A percentile compares a stretch with the other conserved stretches of the same genome.
These are phyloP conservation scores for Marasmius sp. DNA, from an alignment of 1,284 basidiomycete species.

Conservation along the genomic window DNA sequence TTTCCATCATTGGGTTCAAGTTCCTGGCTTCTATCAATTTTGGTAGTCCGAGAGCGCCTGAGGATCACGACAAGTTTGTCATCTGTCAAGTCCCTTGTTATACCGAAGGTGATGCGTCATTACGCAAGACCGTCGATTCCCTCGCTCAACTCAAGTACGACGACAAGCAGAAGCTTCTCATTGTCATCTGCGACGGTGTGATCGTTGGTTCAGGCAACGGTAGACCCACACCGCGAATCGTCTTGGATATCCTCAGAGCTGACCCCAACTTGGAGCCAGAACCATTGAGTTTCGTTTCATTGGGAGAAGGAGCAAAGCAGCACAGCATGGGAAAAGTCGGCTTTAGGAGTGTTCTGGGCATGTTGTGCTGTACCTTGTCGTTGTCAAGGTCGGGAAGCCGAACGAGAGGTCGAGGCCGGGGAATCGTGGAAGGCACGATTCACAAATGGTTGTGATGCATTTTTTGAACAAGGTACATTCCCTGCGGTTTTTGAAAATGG, in stretches of 20 bases:
- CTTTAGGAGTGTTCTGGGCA: conserved; percentile 93
- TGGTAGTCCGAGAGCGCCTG: conserved; percentile 79
- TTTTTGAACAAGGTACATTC: no score
- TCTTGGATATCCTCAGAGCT: conserved; percentile 93
- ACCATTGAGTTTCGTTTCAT: conserved; percentile 90
- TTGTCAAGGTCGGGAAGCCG: conserved; percentile 97
- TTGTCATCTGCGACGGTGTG: conserved; percentile 98
- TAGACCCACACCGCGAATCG: conserved; percentile 88
- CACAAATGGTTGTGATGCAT: no score
- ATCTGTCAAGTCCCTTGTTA: conserved; percentile 99
- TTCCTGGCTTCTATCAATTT: no score
- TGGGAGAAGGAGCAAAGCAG: no score
- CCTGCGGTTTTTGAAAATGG: neutral
- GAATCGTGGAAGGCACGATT: no score
- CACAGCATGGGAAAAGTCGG: no score
- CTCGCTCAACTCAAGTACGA: conserved; percentile 95
- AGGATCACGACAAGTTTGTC: conserved; percentile 98
- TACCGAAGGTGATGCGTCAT: conserved; percentile 89
- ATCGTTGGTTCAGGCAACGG: conserved; percentile 97
- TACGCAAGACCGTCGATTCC: conserved; percentile 91
- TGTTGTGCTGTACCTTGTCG: conserved; percentile 93
- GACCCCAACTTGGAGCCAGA: conserved; percentile 94
- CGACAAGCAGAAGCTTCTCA: conserved; percentile 94
- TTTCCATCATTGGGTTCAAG: conserved; percentile 96
- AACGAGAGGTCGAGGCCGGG: no score